phyloP scores from a whole-genome alignment of 352 stramenopile species.

The Globisporangium solare region DNA sequence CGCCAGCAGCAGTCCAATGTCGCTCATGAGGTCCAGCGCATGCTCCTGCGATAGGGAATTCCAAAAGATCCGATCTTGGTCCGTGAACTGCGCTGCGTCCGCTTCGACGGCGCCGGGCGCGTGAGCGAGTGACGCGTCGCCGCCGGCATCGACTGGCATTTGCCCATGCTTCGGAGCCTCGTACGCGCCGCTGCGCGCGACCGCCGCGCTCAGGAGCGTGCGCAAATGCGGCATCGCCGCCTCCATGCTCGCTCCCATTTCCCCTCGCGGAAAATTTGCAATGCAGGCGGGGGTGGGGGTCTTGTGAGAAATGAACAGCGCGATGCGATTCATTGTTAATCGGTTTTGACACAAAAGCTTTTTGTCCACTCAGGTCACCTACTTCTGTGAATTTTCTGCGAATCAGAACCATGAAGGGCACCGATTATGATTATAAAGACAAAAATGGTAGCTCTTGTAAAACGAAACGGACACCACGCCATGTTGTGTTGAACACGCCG shows the following conservation, averaged over 20 bases:
- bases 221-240: slow-evolving; percentile 34
- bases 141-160: background rate
- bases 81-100: slow-evolving; percentile 19
- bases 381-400: background rate
- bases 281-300: background rate
- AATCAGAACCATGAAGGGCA: background rate
- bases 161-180: background rate
- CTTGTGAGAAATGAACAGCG: background rate
- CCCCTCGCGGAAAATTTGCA: slow-evolving; percentile 9
- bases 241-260: slow-evolving; percentile 29
- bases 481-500: too few species aligned
- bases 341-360: background rate
- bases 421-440: too few species aligned
- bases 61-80: slow-evolving; percentile 55
- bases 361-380: background rate
- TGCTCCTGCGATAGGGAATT: slow-evolving; percentile 26
- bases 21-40: slow-evolving; percentile 23
- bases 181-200: slow-evolving; percentile 21
- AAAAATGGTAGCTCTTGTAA: too few species aligned
- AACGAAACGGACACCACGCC: too few species aligned
- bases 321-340: background rate
- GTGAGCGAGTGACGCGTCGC: background rate
- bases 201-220: slow-evolving; percentile 33
- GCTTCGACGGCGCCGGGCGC: slow-evolving; percentile 2
- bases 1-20: slow-evolving; percentile 61